Evolutionary conservation across 228 moss, liverwort and hornwort species (phyloP), one percentile per base, ranked within the genome.

Genomic region (Sphagnum fallax): DNA sequence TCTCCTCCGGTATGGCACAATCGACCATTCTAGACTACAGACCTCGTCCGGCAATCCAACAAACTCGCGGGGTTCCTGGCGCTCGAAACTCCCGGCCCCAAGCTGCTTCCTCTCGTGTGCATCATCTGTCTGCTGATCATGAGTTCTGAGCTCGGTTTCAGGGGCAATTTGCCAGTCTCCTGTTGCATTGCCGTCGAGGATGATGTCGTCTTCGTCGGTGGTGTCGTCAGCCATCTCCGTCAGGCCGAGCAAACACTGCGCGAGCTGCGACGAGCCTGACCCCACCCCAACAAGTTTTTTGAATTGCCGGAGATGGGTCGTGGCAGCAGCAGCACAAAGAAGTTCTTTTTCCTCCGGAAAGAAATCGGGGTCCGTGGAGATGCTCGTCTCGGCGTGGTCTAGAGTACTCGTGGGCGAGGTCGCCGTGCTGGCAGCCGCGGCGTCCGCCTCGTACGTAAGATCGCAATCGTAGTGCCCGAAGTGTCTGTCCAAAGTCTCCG

Each of bases 151-250:
- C 32, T 32, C 32, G 32, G 32, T 32, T 32, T 32, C 32, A 32
- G 32, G 1, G 32, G 32, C 32, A 32, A 1, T 32, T 32, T 32
- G 32, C 32, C 32, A 32, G 32, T 32, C 32, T 3, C 32, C 32
- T 32, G 32, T 32, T 32, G 32, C 32, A 32, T 32, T 32, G 32
- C 32, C 32, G 32, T 87, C 83, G 48, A 83, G 83, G 53, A 87
- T 87, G 5, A 87, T 87, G 60, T 87, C 87, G 15, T 87, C 87
- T 53, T 87, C 87, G 18, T 87, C 87, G 0, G 87, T 83, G 14
- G 83, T 80, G 15, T 87, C 83, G 48, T 87, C 87, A 5, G 83
- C 83, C 87, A 83, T 87, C 11, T 83, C 87, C 5, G 87, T 80
- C 48, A 87, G 83, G 8, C 83, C 83, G 14, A 87, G 78, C 9